These are phyloP conservation scores for Penstemon newberryi DNA, from an alignment of 257 asterid genomes.

Conservation along the genomic window DNA sequence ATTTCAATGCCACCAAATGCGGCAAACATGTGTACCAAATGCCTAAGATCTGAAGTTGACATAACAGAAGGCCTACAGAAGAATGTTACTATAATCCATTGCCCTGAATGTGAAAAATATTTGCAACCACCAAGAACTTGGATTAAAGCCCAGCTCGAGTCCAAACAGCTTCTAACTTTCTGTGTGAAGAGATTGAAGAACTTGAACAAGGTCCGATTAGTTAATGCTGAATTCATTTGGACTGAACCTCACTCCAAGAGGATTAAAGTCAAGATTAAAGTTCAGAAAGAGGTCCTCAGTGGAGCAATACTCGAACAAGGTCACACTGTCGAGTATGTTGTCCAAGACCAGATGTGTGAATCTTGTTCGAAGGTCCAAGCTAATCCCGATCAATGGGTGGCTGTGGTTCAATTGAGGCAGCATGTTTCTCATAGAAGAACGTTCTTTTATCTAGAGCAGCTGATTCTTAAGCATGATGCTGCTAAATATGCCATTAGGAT, in stretches of 20 bases:
- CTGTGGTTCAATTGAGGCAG: conserved; percentile 30
- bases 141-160: conserved; percentile 18
- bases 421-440: conserved; percentile 27
- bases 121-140: conserved; percentile 18
- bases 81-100: background rate
- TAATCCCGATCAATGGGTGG: conserved; percentile 33
- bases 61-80: conserved; percentile 15
- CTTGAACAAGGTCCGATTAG: conserved; percentile 11
- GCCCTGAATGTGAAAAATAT: conserved; percentile 10
- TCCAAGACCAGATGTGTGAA: conserved; percentile 34
- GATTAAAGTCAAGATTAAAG: conserved; percentile 15
- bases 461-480: conserved; percentile 30
- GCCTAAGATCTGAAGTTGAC: conserved; percentile 5
- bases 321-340: conserved; percentile 27
- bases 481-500: conserved; percentile 28
- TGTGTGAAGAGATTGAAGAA: conserved; percentile 15
- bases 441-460: conserved; percentile 31
- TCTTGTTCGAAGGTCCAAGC: conserved; percentile 23
- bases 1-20: conserved; percentile 7
- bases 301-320: conserved; percentile 26
- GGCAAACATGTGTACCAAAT: background rate
- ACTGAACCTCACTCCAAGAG: conserved; percentile 23
- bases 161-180: conserved; percentile 10
- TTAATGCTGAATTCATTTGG: conserved; percentile 5
- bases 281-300: conserved; percentile 25